phyloP scores from a whole-genome alignment of 306 rosid genomes.

The Castanea sativa region DNA sequence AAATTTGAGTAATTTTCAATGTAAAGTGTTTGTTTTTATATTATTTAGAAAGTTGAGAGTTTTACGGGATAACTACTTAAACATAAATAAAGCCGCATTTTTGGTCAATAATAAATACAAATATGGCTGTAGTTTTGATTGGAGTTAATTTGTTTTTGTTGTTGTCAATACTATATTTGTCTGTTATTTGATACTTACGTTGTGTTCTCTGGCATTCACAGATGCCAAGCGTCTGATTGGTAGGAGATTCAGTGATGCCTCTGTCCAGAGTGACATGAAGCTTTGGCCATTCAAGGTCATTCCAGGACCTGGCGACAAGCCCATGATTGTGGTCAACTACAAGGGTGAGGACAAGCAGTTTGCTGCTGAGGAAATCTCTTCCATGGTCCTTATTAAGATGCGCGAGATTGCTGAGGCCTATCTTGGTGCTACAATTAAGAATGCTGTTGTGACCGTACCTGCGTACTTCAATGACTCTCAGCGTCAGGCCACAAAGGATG shows the following conservation, averaged over 20 bases:
- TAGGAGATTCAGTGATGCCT: constrained; percentile 56
- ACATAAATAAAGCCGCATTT: not conserved
- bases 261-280: constrained; percentile 74
- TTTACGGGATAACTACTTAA: not conserved
- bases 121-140: not conserved
- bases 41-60: not conserved
- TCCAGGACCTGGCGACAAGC: constrained; percentile 59
- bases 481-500: constrained; percentile 75
- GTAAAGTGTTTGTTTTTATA: not conserved
- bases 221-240: constrained; percentile 88
- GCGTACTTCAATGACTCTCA: constrained; percentile 79
- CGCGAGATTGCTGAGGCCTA: constrained; percentile 85
- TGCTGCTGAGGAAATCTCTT: constrained; percentile 64
- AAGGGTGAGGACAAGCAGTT: constrained; percentile 64
- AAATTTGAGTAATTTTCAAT: too few species aligned
- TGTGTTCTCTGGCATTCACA: not conserved
- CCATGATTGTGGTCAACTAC: constrained; percentile 56
- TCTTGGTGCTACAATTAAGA: constrained; percentile 61
- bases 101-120: not conserved
- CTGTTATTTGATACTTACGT: not conserved
- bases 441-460: constrained; percentile 79
- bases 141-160: too few species aligned
- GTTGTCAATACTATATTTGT: not conserved
- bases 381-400: constrained; percentile 77
- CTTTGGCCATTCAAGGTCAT: constrained; percentile 71